These are phyloP conservation scores for Chlorophyllum brunneum DNA, from an alignment of 768 basidiomycete genomes.

Conservation along the genomic window DNA sequence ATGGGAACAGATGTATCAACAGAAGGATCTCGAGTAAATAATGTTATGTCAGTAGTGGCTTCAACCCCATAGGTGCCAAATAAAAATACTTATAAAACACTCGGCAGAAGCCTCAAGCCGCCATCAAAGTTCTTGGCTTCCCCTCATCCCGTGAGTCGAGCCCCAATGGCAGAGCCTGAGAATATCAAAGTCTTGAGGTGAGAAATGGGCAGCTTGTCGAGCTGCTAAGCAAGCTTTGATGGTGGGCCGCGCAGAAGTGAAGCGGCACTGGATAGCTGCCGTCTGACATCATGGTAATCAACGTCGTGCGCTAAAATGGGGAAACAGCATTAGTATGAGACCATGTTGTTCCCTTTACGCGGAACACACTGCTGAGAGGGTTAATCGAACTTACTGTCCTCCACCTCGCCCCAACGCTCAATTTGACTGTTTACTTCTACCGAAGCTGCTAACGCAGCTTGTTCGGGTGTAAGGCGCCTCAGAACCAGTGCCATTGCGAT, in stretches of 20 bases:
- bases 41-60: no score
- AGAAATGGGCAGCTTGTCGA: not conserved
- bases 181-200: not conserved
- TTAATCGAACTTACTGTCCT: slow-evolving; percentile 80
- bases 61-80: no score
- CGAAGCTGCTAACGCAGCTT: slow-evolving; percentile 80
- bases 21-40: no score
- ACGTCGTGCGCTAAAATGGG: slow-evolving; percentile 84
- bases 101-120: no score
- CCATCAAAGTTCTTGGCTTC: no score
- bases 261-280: slow-evolving; percentile 62
- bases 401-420: slow-evolving; percentile 98
- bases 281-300: slow-evolving; percentile 89
- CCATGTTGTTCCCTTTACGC: not conserved
- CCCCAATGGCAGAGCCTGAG: no score
- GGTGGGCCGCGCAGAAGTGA: slow-evolving; percentile 19
- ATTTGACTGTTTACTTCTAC: slow-evolving; percentile 97
- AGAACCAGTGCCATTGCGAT: slow-evolving; percentile 83
- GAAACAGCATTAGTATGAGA: slow-evolving; percentile 11
- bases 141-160: no score
- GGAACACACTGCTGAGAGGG: slow-evolving; percentile 1
- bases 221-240: not conserved
- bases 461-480: slow-evolving; percentile 71
- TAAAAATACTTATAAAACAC: no score
- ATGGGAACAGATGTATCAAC: no score